A percentile compares a stretch with the other conserved stretches of the same genome.
Conservation (phyloP, 345 rosid genomes). For the Bruguiera parviflora region DNA sequence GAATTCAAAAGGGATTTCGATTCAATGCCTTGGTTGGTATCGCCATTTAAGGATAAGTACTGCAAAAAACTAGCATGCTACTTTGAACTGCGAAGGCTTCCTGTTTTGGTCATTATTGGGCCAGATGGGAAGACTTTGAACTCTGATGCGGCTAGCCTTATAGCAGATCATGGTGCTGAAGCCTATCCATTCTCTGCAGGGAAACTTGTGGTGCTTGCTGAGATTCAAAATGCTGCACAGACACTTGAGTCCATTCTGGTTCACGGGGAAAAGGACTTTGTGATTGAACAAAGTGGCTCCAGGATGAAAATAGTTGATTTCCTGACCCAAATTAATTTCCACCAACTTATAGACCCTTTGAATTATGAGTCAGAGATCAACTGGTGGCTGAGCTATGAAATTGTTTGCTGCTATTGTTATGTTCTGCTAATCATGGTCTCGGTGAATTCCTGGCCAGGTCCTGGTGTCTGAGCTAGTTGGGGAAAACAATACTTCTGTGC, state of each 20-base stretch:
- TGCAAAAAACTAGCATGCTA: constrained; percentile 44
- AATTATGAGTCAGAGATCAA: too few relatives aligned
- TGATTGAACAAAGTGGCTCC: constrained; percentile 47
- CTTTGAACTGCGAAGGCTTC: constrained; percentile 51
- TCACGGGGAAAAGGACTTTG: constrained; percentile 55
- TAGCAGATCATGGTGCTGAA: constrained; percentile 53
- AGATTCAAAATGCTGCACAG: constrained; percentile 51
- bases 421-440: not conserved
- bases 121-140: constrained; percentile 65
- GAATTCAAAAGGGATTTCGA: constrained; percentile 46
- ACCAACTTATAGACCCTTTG: not conserved
- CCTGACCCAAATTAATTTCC: not conserved
- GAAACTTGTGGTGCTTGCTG: constrained; percentile 43
- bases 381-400: not conserved
- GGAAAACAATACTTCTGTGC: constrained; percentile 62
- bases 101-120: constrained; percentile 61
- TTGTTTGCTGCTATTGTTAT: not conserved
- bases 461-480: constrained; percentile 55
- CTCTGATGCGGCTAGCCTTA: constrained; percentile 49
- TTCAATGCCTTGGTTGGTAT: constrained; percentile 65
- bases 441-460: constrained; percentile 34
- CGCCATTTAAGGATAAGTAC: constrained; percentile 53
- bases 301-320: constrained; percentile 35
- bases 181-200: constrained; percentile 72
- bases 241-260: constrained; percentile 59